A percentile compares a stretch with the other conserved stretches of the same genome.
phyloP scores from a whole-genome alignment of 495 filamentous ascomycete genomes.

The Aspergillus conjunctus region DNA sequence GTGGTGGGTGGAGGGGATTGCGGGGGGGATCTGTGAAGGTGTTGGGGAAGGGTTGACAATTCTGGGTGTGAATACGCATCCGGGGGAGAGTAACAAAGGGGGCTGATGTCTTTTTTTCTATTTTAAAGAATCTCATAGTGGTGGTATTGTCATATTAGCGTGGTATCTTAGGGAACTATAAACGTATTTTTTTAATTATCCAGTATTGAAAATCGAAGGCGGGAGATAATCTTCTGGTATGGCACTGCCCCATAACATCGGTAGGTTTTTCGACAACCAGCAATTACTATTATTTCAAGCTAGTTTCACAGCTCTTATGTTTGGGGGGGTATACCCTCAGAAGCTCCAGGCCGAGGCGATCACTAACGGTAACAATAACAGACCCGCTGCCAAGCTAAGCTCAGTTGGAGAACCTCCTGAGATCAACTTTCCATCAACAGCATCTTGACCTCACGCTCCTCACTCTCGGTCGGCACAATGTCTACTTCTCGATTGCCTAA shows the following conservation, averaged over 20 bases:
- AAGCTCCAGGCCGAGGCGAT: not conserved
- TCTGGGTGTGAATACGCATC: slow-evolving; percentile 41
- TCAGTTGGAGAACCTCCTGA: slow-evolving; percentile 9
- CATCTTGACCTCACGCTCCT: not conserved
- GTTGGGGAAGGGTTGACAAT: slow-evolving; percentile 61
- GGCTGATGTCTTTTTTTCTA: not conserved
- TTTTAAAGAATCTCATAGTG: too few species aligned
- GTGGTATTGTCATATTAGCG: too few species aligned
- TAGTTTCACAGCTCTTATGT: not conserved
- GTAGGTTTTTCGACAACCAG: too few species aligned
- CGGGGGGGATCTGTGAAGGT: slow-evolving; percentile 65
- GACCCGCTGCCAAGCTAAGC: slow-evolving; percentile 6
- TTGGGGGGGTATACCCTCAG: not conserved
- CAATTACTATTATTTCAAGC: too few species aligned
- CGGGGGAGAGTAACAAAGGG: slow-evolving; percentile 1
- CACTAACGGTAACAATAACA: not conserved
- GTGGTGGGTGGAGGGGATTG: slow-evolving; percentile 62
- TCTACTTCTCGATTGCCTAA: slow-evolving; percentile 46
- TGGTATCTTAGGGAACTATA: not conserved
- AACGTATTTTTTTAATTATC: too few species aligned
- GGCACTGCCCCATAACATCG: too few species aligned
- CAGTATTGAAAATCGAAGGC: not conserved
- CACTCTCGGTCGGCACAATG: slow-evolving; percentile 30
- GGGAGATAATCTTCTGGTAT: not conserved
- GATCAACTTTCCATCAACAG: not conserved